Conservation (phyloP, 2,329 filamentous ascomycete species). For the Polytolypa hystricis region DNA sequence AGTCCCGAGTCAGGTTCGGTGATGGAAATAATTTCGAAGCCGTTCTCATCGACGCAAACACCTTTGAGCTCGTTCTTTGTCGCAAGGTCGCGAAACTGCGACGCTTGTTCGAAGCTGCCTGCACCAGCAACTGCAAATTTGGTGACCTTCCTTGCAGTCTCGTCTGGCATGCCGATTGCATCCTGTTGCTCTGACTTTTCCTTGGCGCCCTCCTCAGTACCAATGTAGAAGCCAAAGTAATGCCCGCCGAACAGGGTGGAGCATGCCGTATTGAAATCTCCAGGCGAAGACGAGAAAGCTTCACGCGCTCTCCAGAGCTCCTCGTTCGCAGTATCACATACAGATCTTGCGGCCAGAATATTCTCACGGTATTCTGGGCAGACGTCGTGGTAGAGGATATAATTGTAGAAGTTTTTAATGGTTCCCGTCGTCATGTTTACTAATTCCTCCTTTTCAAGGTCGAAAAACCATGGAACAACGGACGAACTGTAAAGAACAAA, state of each 20-base stretch:
- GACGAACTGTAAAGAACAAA: slow-evolving; percentile 35
- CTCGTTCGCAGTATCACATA: slow-evolving; percentile 55
- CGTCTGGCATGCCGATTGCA: slow-evolving; percentile 30
- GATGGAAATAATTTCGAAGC: slow-evolving; percentile 51
- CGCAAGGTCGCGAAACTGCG: slow-evolving; percentile 27
- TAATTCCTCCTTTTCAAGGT: slow-evolving; percentile 41
- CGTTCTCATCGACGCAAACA: slow-evolving; percentile 39
- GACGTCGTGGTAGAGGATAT: slow-evolving; percentile 72
- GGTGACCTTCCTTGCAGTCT: slow-evolving; percentile 40
- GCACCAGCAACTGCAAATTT: slow-evolving; percentile 39
- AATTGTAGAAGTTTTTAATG: slow-evolving; percentile 78
- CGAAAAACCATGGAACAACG: slow-evolving; percentile 45
- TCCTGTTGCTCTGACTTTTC: slow-evolving; percentile 17
- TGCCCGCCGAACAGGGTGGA: slow-evolving; percentile 55
- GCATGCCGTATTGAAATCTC: slow-evolving; percentile 68
- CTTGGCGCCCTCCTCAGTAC: slow-evolving; percentile 30
- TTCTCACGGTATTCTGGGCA: slow-evolving; percentile 68
- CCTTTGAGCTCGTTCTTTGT: slow-evolving; percentile 29
- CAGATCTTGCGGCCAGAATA: slow-evolving; percentile 51
- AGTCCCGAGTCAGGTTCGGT: slow-evolving; percentile 34
- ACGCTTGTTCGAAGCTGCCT: slow-evolving; percentile 29
- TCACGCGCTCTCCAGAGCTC: slow-evolving; percentile 54
- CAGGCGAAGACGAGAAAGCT: slow-evolving; percentile 50
- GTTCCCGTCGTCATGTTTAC: slow-evolving; percentile 55
- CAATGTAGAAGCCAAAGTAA: slow-evolving; percentile 33